Conservation (phyloP, 31 red algal genomes). For the Bonnemaisonia californica region DNA sequence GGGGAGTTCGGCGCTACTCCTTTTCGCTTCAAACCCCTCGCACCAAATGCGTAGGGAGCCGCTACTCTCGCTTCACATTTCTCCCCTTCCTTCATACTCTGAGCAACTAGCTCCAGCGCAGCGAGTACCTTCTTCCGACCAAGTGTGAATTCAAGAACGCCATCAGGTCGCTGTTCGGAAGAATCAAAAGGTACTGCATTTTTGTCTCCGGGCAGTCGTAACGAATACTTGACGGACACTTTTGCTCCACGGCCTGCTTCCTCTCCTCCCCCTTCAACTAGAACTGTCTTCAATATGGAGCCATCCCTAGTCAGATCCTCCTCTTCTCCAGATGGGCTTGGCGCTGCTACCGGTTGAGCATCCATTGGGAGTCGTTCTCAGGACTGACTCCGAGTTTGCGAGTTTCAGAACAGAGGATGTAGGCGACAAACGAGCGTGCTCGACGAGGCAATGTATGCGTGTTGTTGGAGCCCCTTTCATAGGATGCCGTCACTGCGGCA, state of each 20-base stretch:
- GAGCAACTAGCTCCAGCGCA: constrained; percentile 53
- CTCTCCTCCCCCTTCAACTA: constrained; percentile 42
- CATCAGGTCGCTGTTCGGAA: constrained; percentile 35
- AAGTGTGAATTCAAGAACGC: constrained; percentile 47
- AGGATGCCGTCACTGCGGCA: no score
- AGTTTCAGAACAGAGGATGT: constrained; percentile 14
- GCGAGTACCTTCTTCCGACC: constrained; percentile 58
- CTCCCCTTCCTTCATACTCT: constrained; percentile 60
- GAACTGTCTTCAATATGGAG: constrained; percentile 49
- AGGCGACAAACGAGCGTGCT: no score
- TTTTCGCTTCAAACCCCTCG: constrained; percentile 52
- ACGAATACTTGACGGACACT: constrained; percentile 47
- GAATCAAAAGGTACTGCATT: constrained; percentile 41
- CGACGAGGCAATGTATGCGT: no score
- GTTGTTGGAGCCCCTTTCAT: no score
- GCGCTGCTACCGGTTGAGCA: background rate
- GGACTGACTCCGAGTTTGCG: no score
- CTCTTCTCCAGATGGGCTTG: constrained; percentile 1
- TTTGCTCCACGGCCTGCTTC: constrained; percentile 55
- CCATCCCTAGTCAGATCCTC: constrained; percentile 56
- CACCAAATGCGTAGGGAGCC: constrained; percentile 61
- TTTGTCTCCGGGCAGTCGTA: constrained; percentile 26
- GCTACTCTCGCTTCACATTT: constrained; percentile 45
- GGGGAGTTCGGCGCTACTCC: constrained; percentile 50
- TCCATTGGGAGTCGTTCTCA: no score